Percentiles rank a stretch among this genome's conserved stretches.
Conservation (phyloP, 2,329 filamentous ascomycete species). For the Fusarium vanettenii region DNA sequence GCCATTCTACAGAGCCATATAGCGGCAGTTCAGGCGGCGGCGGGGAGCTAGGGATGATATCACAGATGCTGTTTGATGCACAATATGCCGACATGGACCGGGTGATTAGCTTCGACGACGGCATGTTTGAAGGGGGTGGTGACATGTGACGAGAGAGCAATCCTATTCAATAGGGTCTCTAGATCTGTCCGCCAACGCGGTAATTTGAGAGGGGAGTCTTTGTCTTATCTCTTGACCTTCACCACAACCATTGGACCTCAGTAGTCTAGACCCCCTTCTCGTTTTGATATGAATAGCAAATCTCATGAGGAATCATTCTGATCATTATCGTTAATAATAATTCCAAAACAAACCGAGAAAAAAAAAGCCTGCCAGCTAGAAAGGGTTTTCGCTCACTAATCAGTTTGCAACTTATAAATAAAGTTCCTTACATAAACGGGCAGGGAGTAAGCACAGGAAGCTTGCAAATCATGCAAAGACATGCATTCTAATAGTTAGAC, state of each 20-base stretch:
- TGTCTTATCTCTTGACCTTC: neutral
- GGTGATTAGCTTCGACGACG: conserved; percentile 58
- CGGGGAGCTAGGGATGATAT: conserved; percentile 9
- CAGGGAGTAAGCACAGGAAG: neutral
- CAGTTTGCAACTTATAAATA: no score
- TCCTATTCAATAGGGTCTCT: neutral
- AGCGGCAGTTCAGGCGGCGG: neutral
- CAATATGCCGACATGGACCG: conserved; percentile 59
- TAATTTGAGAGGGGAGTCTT: neutral
- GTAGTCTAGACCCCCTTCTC: neutral
- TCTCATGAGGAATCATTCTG: neutral
- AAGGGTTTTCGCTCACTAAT: neutral
- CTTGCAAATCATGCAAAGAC: neutral
- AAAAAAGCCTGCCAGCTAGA: neutral
- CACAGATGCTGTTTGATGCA: conserved; percentile 70
- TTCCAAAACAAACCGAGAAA: no score
- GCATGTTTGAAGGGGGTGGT: conserved; percentile 50
- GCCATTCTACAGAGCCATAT: neutral
- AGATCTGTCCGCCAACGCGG: neutral
- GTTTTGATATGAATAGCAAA: no score
- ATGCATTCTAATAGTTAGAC: neutral
- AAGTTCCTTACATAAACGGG: neutral
- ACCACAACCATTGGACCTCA: neutral
- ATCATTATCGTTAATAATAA: no score
- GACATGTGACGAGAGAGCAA: neutral